These are phyloP conservation scores for Metroxylon sagu DNA, from an alignment of 176 grass and related monocot genomes.

Conservation along the genomic window DNA sequence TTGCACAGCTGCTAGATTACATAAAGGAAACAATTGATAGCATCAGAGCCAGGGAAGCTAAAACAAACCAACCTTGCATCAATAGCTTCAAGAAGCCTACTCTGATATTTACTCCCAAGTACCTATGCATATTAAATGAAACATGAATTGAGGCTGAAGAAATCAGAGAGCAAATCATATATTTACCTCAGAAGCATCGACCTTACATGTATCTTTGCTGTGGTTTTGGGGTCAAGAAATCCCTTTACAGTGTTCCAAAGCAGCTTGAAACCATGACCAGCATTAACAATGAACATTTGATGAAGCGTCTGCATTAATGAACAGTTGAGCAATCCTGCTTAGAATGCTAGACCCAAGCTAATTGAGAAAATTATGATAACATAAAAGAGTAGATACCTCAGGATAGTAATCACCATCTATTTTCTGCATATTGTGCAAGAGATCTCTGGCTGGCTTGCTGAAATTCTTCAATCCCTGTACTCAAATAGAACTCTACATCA, in stretches of 20 bases:
- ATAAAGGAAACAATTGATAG: too few relatives aligned
- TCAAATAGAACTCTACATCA: neutral
- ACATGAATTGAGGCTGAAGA: neutral
- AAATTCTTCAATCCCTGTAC: conserved; percentile 20
- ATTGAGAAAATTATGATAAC: too few relatives aligned
- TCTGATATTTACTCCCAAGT: conserved; percentile 77
- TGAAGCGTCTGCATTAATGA: conserved; percentile 65
- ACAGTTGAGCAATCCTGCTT: neutral
- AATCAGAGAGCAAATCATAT: conserved; percentile 15
- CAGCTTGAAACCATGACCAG: conserved; percentile 79
- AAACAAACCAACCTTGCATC: conserved; percentile 53
- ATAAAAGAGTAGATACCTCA: conserved; percentile 39
- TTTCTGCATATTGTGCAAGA: conserved; percentile 20
- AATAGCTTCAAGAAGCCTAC: conserved; percentile 82
- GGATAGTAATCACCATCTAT: conserved; percentile 34
- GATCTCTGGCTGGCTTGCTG: conserved; percentile 19
- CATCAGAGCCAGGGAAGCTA: neutral
- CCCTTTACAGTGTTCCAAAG: conserved; percentile 94
- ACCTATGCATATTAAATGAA: conserved; percentile 37
- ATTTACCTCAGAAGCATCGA: conserved; percentile 11
- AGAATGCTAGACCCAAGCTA: too few relatives aligned
- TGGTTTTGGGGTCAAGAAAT: conserved; percentile 97
- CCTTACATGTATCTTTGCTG: conserved; percentile 92
- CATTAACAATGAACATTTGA: conserved; percentile 99
- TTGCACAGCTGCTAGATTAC: too few relatives aligned